Evolutionary conservation across 768 basidiomycete species (phyloP).

Genomic region (Cystofilobasidium capitatum): DNA sequence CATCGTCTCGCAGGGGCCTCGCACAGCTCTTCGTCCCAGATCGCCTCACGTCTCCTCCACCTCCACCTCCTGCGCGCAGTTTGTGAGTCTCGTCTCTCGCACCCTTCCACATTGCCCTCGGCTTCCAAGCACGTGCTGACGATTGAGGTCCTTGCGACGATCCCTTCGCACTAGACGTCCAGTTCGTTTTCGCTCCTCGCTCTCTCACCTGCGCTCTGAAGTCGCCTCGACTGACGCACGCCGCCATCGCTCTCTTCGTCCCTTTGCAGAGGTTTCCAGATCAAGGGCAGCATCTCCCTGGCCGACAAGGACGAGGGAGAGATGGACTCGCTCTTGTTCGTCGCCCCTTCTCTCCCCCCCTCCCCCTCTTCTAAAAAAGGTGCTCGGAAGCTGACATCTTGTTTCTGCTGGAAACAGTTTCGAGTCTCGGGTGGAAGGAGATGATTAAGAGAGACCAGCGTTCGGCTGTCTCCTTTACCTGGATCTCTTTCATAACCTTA

Average conservation of each 20-base stretch:
- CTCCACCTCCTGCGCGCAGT: constrained; percentile 21
- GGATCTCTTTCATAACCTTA: too few species aligned
- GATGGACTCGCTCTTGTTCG: constrained; percentile 23
- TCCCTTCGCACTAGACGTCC: not conserved
- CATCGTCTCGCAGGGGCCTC: not conserved
- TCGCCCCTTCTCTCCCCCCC: not conserved
- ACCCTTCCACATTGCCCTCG: not conserved
- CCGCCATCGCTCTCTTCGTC: not conserved
- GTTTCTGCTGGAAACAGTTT: not conserved
- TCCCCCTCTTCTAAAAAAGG: not conserved
- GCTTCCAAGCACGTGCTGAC: not conserved
- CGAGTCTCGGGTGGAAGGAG: not conserved
- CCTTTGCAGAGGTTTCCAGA: constrained; percentile 10
- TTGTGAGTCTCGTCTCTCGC: not conserved
- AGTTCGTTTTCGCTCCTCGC: not conserved
- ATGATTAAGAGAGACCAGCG: not conserved
- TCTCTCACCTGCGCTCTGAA: not conserved
- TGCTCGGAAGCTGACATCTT: too few species aligned
- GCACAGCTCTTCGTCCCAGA: not conserved
- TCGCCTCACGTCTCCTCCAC: constrained; percentile 16
- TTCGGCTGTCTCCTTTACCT: too few species aligned
- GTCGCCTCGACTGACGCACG: not conserved
- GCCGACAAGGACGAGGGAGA: constrained; percentile 27
- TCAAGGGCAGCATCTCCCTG: constrained; percentile 23
- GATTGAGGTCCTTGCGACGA: not conserved